Conservation (phyloP, 441 rosid species). For the Populus hybrid region DNA sequence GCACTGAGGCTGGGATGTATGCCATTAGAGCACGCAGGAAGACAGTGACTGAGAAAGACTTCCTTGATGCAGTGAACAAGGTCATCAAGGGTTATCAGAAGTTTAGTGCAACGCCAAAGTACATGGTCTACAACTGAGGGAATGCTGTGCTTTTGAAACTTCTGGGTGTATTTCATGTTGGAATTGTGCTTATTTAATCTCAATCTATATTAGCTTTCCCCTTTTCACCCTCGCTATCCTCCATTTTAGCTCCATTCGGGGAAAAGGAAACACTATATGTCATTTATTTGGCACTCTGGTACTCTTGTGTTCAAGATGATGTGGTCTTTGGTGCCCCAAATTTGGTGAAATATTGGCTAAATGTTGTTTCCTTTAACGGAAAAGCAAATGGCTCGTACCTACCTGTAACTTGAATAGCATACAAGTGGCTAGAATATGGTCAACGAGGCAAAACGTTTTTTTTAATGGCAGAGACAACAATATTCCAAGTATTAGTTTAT, state of each 20-base stretch:
- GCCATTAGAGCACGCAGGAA: constrained; percentile 77
- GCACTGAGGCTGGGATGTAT: constrained; percentile 86
- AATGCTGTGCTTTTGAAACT: neutral
- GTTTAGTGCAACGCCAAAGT: constrained; percentile 28
- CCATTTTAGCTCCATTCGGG: neutral
- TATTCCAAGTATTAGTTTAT: too few relatives aligned
- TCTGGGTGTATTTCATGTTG: neutral
- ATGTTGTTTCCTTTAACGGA: neutral
- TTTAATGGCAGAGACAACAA: too few relatives aligned
- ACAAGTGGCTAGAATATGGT: too few relatives aligned
- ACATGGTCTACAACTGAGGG: constrained; percentile 83
- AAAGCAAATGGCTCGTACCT: neutral
- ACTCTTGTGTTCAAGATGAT: neutral
- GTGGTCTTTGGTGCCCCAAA: neutral
- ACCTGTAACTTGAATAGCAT: neutral
- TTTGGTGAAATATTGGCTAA: neutral
- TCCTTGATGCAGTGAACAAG: constrained; percentile 93
- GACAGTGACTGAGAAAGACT: constrained; percentile 87
- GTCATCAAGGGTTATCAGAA: constrained; percentile 95
- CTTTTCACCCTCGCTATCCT: neutral
- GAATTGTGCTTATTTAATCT: neutral
- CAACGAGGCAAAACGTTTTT: too few relatives aligned
- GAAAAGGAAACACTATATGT: neutral
- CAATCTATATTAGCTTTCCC: neutral
- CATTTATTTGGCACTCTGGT: neutral